Evolutionary conservation across 306 rosid species (phyloP), one percentile per base, ranked within the genome.

Genomic region (Hylodesmum podocarpum): DNA sequence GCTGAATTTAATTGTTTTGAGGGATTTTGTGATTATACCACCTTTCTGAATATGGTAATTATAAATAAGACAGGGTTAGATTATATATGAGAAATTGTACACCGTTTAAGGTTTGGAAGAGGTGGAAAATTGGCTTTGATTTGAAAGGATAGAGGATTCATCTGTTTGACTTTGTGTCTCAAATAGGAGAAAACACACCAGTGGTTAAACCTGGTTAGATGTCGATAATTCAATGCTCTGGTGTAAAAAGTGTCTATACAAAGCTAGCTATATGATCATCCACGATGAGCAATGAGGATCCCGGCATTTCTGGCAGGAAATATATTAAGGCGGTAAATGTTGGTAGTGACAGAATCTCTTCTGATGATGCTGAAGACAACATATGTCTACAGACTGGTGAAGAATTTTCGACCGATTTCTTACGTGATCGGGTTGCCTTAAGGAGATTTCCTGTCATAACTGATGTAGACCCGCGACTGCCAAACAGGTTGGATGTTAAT

Each of bases 341-440:
- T 83, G 86, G 81, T 66, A 76, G 74, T 16, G 73, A 78, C 67
- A 75, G 33, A 75, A 50, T 62, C 16, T 50, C 77, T 72, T 78
- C 76, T 36, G 87, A 76, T 44, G 58, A 49, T 51, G 71, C 79
- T 75, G 84, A 0, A 51, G 80, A 81, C 66, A 72, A 88, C 74
- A 72, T 92, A 63, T 92, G 91, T 84, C 2, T 44, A 47, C 96
- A 88, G 82, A 96, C 99, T 0, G 99, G 98, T 22, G 98, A 92
- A 87, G 99, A 91, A 82, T 96, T 96, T 82, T 87, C 99, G 15
- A 44, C 89, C 0, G 88, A 92, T 55, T 96, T 96, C 84, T 57
- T 88, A 69, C 89, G 88, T 19, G 99, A 92, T 39, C 93, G 91
- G 66, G 78, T 76, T 67, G 85, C 83, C 53, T 54, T 78, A 54